A percentile compares a stretch with the other conserved stretches of the same genome.
Evolutionary conservation across 2,329 filamentous ascomycete genomes (phyloP).

Genomic region (Colletotrichum spinosum): DNA sequence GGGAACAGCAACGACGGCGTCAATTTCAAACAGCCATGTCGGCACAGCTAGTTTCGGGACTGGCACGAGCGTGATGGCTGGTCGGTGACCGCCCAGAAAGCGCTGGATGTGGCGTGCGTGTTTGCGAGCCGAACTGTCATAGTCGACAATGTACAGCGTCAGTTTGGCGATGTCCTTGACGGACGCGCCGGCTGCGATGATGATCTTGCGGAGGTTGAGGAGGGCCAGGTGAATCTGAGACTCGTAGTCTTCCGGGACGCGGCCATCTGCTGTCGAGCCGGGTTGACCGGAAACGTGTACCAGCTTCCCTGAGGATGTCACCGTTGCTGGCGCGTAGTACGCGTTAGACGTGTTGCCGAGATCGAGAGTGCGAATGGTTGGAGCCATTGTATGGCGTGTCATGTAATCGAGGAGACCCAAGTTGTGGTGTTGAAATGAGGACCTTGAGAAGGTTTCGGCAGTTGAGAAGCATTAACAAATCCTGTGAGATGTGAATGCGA

Average conservation of each 20-base stretch:
- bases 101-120: constrained; percentile 52
- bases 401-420: too few species aligned
- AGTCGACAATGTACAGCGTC: constrained; percentile 57
- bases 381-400: neutral
- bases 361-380: constrained; percentile 29
- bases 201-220: constrained; percentile 50
- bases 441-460: neutral
- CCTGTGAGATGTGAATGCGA: neutral
- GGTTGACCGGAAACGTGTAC: constrained; percentile 51
- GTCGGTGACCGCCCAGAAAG: constrained; percentile 53
- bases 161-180: constrained; percentile 54
- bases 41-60: constrained; percentile 53
- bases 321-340: constrained; percentile 41
- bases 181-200: constrained; percentile 49
- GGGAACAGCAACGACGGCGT: constrained; percentile 49
- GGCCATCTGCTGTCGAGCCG: constrained; percentile 46
- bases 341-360: constrained; percentile 35
- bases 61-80: constrained; percentile 55
- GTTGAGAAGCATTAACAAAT: neutral
- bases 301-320: constrained; percentile 32
- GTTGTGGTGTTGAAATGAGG: too few species aligned
- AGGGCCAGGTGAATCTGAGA: constrained; percentile 55
- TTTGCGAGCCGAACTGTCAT: constrained; percentile 49
- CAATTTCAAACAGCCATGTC: constrained; percentile 56
- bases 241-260: constrained; percentile 51